These are phyloP conservation scores for Parafenestella ontariensis DNA, from an alignment of 2,329 filamentous ascomycete species.

Conservation along the genomic window DNA sequence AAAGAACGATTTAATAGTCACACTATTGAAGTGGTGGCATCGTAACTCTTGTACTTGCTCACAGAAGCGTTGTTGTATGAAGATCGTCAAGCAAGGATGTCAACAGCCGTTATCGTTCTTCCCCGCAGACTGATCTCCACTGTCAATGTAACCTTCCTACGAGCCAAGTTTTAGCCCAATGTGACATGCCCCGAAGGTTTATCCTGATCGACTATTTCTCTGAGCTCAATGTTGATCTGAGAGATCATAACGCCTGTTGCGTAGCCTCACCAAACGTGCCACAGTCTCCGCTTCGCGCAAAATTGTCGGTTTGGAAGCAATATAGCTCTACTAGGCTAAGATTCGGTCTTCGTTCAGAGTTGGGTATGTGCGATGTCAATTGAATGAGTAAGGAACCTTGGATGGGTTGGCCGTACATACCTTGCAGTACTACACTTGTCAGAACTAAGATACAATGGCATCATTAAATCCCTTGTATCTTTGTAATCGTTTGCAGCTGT, in stretches of 20 bases:
- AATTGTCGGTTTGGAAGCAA: too few relatives aligned
- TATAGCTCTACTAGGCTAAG: too few relatives aligned
- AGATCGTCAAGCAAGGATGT: constrained; percentile 5
- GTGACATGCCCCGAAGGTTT: not conserved
- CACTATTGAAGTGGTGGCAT: not conserved
- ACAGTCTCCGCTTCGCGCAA: too few relatives aligned
- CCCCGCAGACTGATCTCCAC: constrained; percentile 28
- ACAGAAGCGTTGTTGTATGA: not conserved
- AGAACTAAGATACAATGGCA: too few relatives aligned
- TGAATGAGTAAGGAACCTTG: too few relatives aligned
- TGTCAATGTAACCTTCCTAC: constrained; percentile 14
- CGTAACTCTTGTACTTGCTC: not conserved
- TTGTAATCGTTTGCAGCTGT: too few relatives aligned
- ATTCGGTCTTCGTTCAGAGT: too few relatives aligned
- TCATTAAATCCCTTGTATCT: too few relatives aligned
- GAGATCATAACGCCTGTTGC: not conserved
- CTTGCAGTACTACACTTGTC: too few relatives aligned
- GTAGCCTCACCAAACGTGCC: not conserved
- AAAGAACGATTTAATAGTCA: not conserved
- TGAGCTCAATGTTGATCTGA: not conserved
- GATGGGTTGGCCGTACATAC: too few relatives aligned
- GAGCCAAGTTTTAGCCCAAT: not conserved
- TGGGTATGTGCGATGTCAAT: too few relatives aligned
- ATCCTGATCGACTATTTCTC: not conserved
- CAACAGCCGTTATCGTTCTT: constrained; percentile 18